phyloP scores from a whole-genome alignment of 2,329 filamentous ascomycete species.

The Neopestalotiopsis rosae region DNA sequence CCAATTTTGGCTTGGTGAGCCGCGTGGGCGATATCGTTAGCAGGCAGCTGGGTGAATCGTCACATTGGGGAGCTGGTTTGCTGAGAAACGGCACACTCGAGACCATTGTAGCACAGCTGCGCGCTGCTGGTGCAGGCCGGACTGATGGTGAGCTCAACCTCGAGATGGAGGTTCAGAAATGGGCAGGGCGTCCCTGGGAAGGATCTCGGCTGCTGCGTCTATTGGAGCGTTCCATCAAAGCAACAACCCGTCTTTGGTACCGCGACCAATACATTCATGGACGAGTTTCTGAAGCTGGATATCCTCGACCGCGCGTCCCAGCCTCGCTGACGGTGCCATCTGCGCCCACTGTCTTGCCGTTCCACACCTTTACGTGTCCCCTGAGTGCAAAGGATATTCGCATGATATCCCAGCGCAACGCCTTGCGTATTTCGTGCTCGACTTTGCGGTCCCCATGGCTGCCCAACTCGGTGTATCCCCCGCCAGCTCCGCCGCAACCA shows the following conservation, averaged over 20 bases:
- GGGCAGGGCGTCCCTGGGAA: slow-evolving; percentile 84
- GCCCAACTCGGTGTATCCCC: slow-evolving; percentile 78
- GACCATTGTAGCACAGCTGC: slow-evolving; percentile 54
- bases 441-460: slow-evolving; percentile 89
- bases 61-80: slow-evolving; percentile 80
- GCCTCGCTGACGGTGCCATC: slow-evolving; percentile 76
- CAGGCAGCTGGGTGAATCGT: slow-evolving; percentile 85
- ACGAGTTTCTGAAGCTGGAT: slow-evolving; percentile 62
- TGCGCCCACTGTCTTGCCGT: slow-evolving; percentile 92
- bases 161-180: slow-evolving; percentile 52
- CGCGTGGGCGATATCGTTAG: slow-evolving; percentile 90
- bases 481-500: slow-evolving; percentile 80
- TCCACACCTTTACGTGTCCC: slow-evolving; percentile 97
- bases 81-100: slow-evolving; percentile 62
- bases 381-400: slow-evolving; percentile 90
- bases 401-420: slow-evolving; percentile 93
- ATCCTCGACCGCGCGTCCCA: slow-evolving; percentile 77
- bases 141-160: slow-evolving; percentile 42
- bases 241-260: slow-evolving; percentile 86
- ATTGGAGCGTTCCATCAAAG: slow-evolving; percentile 81
- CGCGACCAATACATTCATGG: slow-evolving; percentile 75
- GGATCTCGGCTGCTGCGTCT: slow-evolving; percentile 84
- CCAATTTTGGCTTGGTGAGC: slow-evolving; percentile 81
- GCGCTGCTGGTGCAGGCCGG: slow-evolving; percentile 41
- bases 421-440: slow-evolving; percentile 88